A percentile compares a stretch with the other conserved stretches of the same genome.
Conservation (phyloP, 2,329 filamentous ascomycete species). For the Geosmithia putterillii region DNA sequence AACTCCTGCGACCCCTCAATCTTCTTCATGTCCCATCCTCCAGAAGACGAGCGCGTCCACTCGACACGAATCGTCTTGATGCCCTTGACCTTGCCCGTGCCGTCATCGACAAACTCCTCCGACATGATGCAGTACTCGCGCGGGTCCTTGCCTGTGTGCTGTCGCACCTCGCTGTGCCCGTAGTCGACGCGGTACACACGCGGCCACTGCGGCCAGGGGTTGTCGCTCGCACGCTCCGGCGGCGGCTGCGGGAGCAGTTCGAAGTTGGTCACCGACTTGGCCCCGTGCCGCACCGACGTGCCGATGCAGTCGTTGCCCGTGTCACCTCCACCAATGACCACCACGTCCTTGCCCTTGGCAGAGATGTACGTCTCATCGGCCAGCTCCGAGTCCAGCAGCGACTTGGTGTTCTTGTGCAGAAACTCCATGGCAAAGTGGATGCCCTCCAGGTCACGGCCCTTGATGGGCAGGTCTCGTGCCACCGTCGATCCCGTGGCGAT, state of each 20-base stretch:
- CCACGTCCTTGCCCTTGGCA: constrained; percentile 88
- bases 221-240: constrained; percentile 79
- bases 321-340: constrained; percentile 95
- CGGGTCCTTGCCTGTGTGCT: constrained; percentile 90
- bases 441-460: constrained; percentile 75
- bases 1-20: constrained; percentile 86
- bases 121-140: constrained; percentile 98
- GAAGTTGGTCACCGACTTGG: constrained; percentile 93
- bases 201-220: constrained; percentile 98
- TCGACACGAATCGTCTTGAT: constrained; percentile 94
- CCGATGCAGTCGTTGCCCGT: constrained; percentile 98
- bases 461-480: constrained; percentile 82
- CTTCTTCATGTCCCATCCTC: constrained; percentile 98
- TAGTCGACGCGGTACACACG: constrained; percentile 98
- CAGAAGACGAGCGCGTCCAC: constrained; percentile 81
- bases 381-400: constrained; percentile 82
- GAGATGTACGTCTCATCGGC: constrained; percentile 79
- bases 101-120: constrained; percentile 88
- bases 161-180: constrained; percentile 88
- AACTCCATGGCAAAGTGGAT: constrained; percentile 98
- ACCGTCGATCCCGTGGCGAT: constrained; percentile 90
- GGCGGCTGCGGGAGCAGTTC: constrained; percentile 90
- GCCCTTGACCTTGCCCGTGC: constrained; percentile 76
- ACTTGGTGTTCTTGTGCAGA: constrained; percentile 95
- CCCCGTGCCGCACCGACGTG: constrained; percentile 88